Evolutionary conservation across 2,329 filamentous ascomycete species (phyloP).

Genomic region (Westerdykella ornata): DNA sequence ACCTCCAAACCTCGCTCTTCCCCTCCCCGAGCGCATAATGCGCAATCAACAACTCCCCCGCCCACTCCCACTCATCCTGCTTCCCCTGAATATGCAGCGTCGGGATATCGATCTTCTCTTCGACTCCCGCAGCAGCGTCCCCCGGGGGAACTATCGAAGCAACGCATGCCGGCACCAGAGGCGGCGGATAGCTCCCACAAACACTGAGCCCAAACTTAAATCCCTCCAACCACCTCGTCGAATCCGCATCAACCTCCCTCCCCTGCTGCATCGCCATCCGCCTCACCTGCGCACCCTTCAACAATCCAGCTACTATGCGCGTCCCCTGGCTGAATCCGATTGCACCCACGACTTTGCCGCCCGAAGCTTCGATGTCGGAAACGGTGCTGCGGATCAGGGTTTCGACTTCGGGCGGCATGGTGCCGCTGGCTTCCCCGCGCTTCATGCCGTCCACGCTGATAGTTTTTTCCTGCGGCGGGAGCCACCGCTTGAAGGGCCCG

Average conservation of each 20-base stretch:
- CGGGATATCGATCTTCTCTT: slow-evolving; percentile 20
- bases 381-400: slow-evolving; percentile 15
- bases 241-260: slow-evolving; percentile 8
- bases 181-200: slow-evolving; percentile 26
- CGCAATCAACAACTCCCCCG: slow-evolving; percentile 25
- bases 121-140: too few species aligned
- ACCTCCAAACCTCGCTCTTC: slow-evolving; percentile 19
- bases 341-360: slow-evolving; percentile 23
- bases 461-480: slow-evolving; percentile 15
- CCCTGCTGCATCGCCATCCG: slow-evolving; percentile 5
- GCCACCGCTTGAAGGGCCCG: slow-evolving; percentile 32
- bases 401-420: slow-evolving; percentile 19
- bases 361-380: slow-evolving; percentile 6
- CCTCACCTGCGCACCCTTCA: slow-evolving; percentile 21
- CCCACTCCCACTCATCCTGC: slow-evolving; percentile 33
- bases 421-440: slow-evolving; percentile 6
- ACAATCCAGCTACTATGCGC: slow-evolving; percentile 27
- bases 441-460: slow-evolving; percentile 15
- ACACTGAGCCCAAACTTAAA: slow-evolving; percentile 20
- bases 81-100: slow-evolving; percentile 28
- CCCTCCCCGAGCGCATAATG: slow-evolving; percentile 21
- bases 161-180: slow-evolving; percentile 22
- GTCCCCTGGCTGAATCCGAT: slow-evolving; percentile 33
- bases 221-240: slow-evolving; percentile 12
- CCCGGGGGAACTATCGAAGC: too few species aligned